These are phyloP conservation scores for Aspergillus bridgeri DNA, from an alignment of 495 filamentous ascomycete species.

Conservation along the genomic window DNA sequence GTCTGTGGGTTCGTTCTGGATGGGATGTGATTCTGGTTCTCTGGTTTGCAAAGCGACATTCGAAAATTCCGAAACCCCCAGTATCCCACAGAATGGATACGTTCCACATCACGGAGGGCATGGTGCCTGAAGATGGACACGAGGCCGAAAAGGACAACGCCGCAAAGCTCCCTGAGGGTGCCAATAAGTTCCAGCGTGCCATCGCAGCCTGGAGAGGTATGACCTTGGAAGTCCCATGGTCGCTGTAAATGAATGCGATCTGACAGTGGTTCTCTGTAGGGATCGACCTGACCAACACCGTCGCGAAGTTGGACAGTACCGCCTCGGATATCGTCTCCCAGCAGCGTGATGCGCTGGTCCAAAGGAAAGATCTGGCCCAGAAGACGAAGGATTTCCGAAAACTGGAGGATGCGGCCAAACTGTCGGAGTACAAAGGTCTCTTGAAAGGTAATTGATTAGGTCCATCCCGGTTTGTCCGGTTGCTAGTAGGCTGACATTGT, in stretches of 20 bases:
- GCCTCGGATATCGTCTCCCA: slow-evolving; percentile 90
- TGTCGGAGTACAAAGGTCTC: slow-evolving; percentile 81
- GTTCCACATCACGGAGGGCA: slow-evolving; percentile 43
- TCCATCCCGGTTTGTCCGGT: background rate
- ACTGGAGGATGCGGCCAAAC: slow-evolving; percentile 84
- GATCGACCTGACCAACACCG: slow-evolving; percentile 81
- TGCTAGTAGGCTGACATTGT: background rate
- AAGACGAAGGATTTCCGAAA: slow-evolving; percentile 99
- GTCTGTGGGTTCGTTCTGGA: slow-evolving; percentile 10
- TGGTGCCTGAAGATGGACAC: slow-evolving; percentile 35
- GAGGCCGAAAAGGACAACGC: slow-evolving; percentile 21
- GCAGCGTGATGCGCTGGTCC: slow-evolving; percentile 87
- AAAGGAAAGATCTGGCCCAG: slow-evolving; percentile 93
- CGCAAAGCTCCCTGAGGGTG: slow-evolving; percentile 49
- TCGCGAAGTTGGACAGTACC: slow-evolving; percentile 84
- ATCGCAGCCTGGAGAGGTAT: slow-evolving; percentile 96
- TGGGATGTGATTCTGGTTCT: slow-evolving; percentile 19
- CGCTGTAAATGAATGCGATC: slow-evolving; percentile 15
- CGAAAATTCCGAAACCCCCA: background rate
- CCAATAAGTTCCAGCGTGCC: slow-evolving; percentile 92
- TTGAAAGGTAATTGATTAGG: slow-evolving; percentile 66
- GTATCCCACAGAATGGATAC: slow-evolving; percentile 37
- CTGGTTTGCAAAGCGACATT: background rate
- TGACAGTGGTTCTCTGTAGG: slow-evolving; percentile 46
- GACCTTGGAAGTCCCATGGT: background rate